Evolutionary conservation across 345 rosid genomes (phyloP), one percentile per base, ranked within the genome.

Genomic region (Hirschfeldia incana): DNA sequence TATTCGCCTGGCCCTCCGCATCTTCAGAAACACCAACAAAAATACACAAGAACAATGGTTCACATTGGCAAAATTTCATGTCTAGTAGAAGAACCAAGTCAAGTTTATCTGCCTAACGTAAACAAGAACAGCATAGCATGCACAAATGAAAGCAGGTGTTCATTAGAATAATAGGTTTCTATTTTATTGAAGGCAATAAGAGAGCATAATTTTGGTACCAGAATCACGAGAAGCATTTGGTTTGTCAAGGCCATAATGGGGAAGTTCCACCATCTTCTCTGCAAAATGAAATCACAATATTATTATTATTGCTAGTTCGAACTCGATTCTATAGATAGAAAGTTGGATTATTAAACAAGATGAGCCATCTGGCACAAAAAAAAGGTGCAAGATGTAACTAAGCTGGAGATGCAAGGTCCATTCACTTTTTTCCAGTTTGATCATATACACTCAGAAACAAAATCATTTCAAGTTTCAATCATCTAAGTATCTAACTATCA

Each of bases 1-100:
- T 81, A 85, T 76, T 89, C n/a, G 78, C 79, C 81, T 86, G 94
- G 60, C 89, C 89, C 53, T 89, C 92, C 74, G 80, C 71, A 83
- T 87, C 94, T 88, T 58, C 76, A 69, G 42, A 74, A 75, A 69
- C 15, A 58, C 58, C 72, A 26, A 42, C 21, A 21, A 21, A 21
- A 17, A 49, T 11, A 62, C 65, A 74, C 77, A 53, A 85, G 39
- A 73, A 70, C 74, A 53, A 67, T 36, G 42, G 27, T 30, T 21
- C 21, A 28, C 46, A 26, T 26, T 8, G 1, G 44, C 32, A 53
- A n/a, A 21, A 0, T 1, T n/a, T 6, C 26, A 33, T 53, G 26
- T 26, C 63, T 26, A 62, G 44, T 11, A 39, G n/a, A 59, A 44
- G 30, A 46, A 73, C 44, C 64, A 74, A 74, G 70, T 36, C 39